These are phyloP conservation scores for Pyrenula aspistea DNA, from an alignment of 495 filamentous ascomycete species.

Conservation along the genomic window DNA sequence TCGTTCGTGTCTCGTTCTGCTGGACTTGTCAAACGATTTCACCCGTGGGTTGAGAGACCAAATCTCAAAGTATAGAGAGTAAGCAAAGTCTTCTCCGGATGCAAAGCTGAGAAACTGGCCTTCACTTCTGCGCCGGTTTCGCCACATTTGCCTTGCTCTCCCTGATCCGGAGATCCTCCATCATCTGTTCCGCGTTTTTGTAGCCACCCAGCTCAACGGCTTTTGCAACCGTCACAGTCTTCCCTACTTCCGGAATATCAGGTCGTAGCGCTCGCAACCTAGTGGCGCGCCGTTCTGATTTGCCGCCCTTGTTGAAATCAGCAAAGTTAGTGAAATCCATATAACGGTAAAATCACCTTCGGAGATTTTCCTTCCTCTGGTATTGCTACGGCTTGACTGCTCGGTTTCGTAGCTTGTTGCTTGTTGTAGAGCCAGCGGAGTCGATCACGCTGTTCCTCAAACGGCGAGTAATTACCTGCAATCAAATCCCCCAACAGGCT, in stretches of 20 bases:
- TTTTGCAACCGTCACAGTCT: constrained; percentile 14
- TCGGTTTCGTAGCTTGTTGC: constrained; percentile 6
- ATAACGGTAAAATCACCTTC: constrained; percentile 5
- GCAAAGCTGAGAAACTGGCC: neutral
- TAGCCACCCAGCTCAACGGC: constrained; percentile 20
- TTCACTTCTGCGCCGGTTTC: neutral
- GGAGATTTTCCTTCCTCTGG: neutral
- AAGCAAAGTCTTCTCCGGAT: neutral
- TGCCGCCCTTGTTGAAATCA: constrained; percentile 7
- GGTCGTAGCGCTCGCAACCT: constrained; percentile 19
- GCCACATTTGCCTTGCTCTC: constrained; percentile 12
- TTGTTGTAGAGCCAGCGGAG: constrained; percentile 33
- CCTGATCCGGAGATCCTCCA: constrained; percentile 14
- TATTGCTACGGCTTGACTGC: constrained; percentile 1
- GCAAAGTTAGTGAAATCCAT: constrained; percentile 15
- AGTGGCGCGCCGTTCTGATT: constrained; percentile 13
- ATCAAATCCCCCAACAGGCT: constrained; percentile 57
- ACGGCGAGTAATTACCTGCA: constrained; percentile 60
- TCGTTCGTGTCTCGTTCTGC: neutral
- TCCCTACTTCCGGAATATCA: constrained; percentile 13
- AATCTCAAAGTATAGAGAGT: neutral
- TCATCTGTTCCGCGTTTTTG: constrained; percentile 18
- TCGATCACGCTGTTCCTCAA: constrained; percentile 47
- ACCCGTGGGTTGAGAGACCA: neutral
- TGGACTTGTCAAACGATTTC: neutral